Base-by-base conservation (phyloP, 768 basidiomycete genomes). In the Trametes cingulata region DNA sequence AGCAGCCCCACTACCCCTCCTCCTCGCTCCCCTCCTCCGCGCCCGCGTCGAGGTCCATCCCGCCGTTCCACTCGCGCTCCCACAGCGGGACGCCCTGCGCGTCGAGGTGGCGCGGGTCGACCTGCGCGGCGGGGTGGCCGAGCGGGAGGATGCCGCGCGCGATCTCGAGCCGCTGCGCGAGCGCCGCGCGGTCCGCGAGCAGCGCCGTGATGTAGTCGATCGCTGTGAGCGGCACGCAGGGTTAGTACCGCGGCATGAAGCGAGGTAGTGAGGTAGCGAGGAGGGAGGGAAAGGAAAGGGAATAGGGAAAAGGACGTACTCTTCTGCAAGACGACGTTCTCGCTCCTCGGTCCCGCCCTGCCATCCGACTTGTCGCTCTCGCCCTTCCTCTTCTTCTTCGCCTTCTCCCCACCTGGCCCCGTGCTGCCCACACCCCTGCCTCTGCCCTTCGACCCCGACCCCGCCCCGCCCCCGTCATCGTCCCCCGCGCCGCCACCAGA, bases 31-130 rank as follows among this genome's bases (percentile, higher is more conserved):
- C 67, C 8, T 63, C 66, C 8, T 45, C 74, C 9, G 78, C 80
- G 3, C 81, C 82, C 1, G 79, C 82, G 1, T 82, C 81, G 46
- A 73, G 80, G 35, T 78, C 49, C 54, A 82, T 78, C 0, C 91
- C 92, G 15, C 92, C 91, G 41, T 85, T 85, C 93, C 93, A 94
- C 61, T 87, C 85, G 41, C 88, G 81, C 69, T 93, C 90, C 93
- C 93, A 95, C 19, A 86, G 75, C 27, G 85, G 83, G 42, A 51
- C 67, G 57, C 64, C 73, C 68, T 55, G 66, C 64, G 37, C 61
- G 50, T 55, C 71, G 36, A 58, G 56, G 54, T 62, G 64, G 20
- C 58, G 61, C 37, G 62, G 55, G 47, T 61, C 46, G 61, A 77
- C 75, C 3, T 68, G 66, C 20, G 84, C 77, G 12, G 82, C 79